Evolutionary conservation across 768 basidiomycete species (phyloP), one percentile per base, ranked within the genome.

Genomic region (Stropharia rugosoannulata): DNA sequence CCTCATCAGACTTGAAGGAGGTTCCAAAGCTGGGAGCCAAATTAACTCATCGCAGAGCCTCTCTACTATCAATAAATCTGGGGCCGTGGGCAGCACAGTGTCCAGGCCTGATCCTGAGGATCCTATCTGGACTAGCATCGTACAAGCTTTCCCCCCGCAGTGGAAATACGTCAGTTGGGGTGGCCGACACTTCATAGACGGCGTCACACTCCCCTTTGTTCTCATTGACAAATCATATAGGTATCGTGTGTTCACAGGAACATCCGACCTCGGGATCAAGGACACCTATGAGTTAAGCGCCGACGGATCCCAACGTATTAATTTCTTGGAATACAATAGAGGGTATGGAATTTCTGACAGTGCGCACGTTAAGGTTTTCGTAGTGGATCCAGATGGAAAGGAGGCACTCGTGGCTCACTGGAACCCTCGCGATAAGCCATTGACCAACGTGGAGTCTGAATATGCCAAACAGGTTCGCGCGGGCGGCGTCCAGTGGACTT

Each of bases 271-370:
- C 10, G 49, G 49, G 4, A 49, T 49, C 38, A 35, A 16, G 4
- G 49, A 49, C 1, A 39, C 49, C n/a, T 49, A 49, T 37, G 49
- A 49, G 22, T 38, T 49, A 19, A 37, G 16, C 13, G 15, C 49
- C 35, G 49, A 49, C 16, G 49, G 49, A 5, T 49, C 49, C 16
- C 49, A 49, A 36, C 49, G 36, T 19, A 49, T 49, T 16, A 49
- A 49, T 39, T 49, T 49, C 49, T 22, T 49, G 49, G 49, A 49
- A 22, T 49, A 49, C 49, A 49, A 49, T 18, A 49, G 25, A 38
- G 49, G 49, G n/a, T 19, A 38, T 38, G 49, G 49, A n/a, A 49
- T 49, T 6, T 19, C 38, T 11, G 49, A 49, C 10, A 49, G 36
- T 37, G 38, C 15, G 16, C 49, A 49, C 38, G 19, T 49, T 16